Percentiles rank a stretch among this genome's conserved stretches.
phyloP scores from a whole-genome alignment of 768 basidiomycete species.

The Leccinum obscurum region DNA sequence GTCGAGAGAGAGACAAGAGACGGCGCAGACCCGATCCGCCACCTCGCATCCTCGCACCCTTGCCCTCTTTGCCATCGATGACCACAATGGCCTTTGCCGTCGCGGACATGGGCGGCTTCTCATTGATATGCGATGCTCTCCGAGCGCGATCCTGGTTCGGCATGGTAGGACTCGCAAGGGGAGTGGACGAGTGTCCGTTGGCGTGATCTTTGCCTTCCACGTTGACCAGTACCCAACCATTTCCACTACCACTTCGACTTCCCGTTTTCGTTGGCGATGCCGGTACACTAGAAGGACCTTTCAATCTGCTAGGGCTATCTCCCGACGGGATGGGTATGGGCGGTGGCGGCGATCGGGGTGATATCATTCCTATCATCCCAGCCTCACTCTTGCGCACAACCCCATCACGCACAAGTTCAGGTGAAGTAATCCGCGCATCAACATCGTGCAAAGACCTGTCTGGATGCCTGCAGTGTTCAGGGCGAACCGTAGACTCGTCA shows the following conservation, averaged over 20 bases:
- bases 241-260: constrained; percentile 39
- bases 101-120: constrained; percentile 40
- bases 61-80: constrained; percentile 55
- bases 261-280: constrained; percentile 37
- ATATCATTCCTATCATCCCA: constrained; percentile 54
- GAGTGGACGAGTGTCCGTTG: constrained; percentile 24
- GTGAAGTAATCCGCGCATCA: constrained; percentile 50
- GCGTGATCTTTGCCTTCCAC: constrained; percentile 47
- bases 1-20: constrained; percentile 33
- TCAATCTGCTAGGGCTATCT: constrained; percentile 27
- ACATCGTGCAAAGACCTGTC: constrained; percentile 49
- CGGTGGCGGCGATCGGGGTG: constrained; percentile 30
- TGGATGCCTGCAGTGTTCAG: constrained; percentile 28
- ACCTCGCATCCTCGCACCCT: constrained; percentile 24
- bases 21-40: constrained; percentile 34
- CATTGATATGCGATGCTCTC: constrained; percentile 26
- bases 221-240: constrained; percentile 69
- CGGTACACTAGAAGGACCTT: constrained; percentile 24
- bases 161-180: constrained; percentile 28
- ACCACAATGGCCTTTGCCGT: constrained; percentile 65
- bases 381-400: constrained; percentile 61
- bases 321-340: constrained; percentile 29
- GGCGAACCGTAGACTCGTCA: constrained; percentile 28
- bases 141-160: constrained; percentile 32
- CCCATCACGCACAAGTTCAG: constrained; percentile 48